Evolutionary conservation across 228 moss, liverwort and hornwort species (phyloP), one percentile per base, ranked within the genome.

Genomic region (Sphagnum fallax): DNA sequence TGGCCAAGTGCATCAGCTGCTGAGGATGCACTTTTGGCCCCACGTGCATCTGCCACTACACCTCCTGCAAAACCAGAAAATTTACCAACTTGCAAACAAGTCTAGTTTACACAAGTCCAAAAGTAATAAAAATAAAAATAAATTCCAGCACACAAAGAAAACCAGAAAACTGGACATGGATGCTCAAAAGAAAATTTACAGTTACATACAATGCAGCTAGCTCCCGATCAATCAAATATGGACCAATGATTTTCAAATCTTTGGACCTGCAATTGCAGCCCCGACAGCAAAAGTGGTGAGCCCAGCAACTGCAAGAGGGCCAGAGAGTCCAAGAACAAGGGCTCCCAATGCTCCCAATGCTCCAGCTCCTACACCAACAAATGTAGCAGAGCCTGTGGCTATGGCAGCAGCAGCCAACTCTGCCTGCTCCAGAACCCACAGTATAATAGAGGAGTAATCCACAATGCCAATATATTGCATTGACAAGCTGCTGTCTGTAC

Each of bases 361-460:
- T 16, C 95, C 95, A 51, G 95, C 91, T 5, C 92, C 91, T 32
- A 95, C 84, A 49, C 95, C 92, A 0, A 90, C 89, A 59, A 87
- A 85, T 0, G 92, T 87, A 62, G 92, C 81, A 52, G 95, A 77
- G n/a, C 90, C 91, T 1, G 92, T 80, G 6, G 88, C 82, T 3
- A 87, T 77, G 32, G 92, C 92, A 60, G 89, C 78, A 1, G 91
- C 91, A 67, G 92, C 96, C 71, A 96, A 82, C 76, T 96, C 96
- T 0, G 92, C 92, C 74, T 96, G 91, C 80, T 96, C 92, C 68
- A 96, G 57, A 51, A 96, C 92, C 96, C 96, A 96, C 67, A 96
- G 77, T 59, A 96, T 71, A 8, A 92, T 81, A 6, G 92, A 89
- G 0, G 92, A 87, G 55, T 91, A 96, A 69, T 96, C 96, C 65